phyloP scores from a whole-genome alignment of 2,329 filamentous ascomycete genomes.

The Hypoxylon sp. region DNA sequence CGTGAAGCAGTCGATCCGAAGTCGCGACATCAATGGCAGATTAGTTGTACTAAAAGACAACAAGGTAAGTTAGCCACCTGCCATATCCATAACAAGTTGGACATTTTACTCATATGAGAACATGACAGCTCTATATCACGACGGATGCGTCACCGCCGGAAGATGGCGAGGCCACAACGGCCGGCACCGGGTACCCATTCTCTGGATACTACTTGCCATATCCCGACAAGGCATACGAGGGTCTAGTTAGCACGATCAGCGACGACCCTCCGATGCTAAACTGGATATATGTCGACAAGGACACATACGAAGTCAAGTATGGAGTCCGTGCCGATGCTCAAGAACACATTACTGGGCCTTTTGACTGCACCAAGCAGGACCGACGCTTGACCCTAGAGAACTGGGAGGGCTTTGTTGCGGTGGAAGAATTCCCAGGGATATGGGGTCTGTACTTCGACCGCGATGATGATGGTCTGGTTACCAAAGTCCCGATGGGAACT shows the following conservation, averaged over 20 bases:
- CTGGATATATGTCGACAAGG: constrained; percentile 59
- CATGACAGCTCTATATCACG: constrained; percentile 56
- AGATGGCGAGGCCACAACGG: constrained; percentile 38
- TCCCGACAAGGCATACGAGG: constrained; percentile 58
- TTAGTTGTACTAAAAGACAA: constrained; percentile 55
- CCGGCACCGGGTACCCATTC: constrained; percentile 58
- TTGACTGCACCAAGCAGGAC: constrained; percentile 62
- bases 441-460: constrained; percentile 60
- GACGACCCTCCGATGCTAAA: constrained; percentile 60
- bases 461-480: constrained; percentile 55
- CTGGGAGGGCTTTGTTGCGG: constrained; percentile 61
- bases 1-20: constrained; percentile 53
- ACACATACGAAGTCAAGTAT: constrained; percentile 57
- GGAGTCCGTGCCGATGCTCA: constrained; percentile 55
- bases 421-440: constrained; percentile 53
- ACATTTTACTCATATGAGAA: constrained; percentile 5
- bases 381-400: constrained; percentile 58
- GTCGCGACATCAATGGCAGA: constrained; percentile 54
- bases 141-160: constrained; percentile 46
- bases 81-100: background rate
- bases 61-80: constrained; percentile 48
- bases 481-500: constrained; percentile 57
- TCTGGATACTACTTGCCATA: constrained; percentile 67
- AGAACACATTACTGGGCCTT: constrained; percentile 56
- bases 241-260: constrained; percentile 58